phyloP scores from a whole-genome alignment of 2,329 filamentous ascomycete genomes.

The Corniculantispora saksenae region DNA sequence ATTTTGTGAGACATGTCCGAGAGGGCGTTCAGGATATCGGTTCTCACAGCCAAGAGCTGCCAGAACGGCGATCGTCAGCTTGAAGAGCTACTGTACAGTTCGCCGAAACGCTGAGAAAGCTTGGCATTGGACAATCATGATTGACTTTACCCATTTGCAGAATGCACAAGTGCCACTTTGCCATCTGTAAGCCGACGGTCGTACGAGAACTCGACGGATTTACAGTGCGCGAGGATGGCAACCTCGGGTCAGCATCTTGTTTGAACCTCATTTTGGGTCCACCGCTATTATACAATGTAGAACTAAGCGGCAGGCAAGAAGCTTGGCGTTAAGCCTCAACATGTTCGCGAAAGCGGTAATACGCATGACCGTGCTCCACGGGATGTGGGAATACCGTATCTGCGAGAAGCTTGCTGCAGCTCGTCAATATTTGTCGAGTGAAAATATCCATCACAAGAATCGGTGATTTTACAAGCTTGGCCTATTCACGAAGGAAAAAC shows the following conservation, averaged over 20 bases:
- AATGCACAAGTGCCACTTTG: neutral
- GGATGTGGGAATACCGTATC: conserved; percentile 1
- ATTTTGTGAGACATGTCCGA: neutral
- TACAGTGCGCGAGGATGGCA: neutral
- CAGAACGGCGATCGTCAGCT: neutral
- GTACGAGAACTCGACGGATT: neutral
- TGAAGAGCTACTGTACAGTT: neutral
- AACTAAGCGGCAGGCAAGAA: conserved; percentile 1
- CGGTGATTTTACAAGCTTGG: conserved; percentile 8
- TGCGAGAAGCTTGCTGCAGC: neutral
- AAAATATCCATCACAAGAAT: neutral
- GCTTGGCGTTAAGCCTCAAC: neutral
- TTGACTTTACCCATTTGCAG: neutral
- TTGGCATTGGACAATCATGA: neutral
- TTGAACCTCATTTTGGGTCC: conserved; percentile 3
- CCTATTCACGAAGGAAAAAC: neutral
- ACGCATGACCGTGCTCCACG: neutral
- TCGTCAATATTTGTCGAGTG: neutral
- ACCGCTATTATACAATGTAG: neutral
- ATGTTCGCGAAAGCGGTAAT: neutral
- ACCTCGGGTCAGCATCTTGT: conserved; percentile 16
- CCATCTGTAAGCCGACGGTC: neutral
- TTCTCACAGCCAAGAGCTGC: neutral
- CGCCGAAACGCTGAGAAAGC: neutral
- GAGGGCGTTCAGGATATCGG: neutral